Conservation (phyloP, 2,329 filamentous ascomycete species). For the Colletotrichum coccodes region DNA sequence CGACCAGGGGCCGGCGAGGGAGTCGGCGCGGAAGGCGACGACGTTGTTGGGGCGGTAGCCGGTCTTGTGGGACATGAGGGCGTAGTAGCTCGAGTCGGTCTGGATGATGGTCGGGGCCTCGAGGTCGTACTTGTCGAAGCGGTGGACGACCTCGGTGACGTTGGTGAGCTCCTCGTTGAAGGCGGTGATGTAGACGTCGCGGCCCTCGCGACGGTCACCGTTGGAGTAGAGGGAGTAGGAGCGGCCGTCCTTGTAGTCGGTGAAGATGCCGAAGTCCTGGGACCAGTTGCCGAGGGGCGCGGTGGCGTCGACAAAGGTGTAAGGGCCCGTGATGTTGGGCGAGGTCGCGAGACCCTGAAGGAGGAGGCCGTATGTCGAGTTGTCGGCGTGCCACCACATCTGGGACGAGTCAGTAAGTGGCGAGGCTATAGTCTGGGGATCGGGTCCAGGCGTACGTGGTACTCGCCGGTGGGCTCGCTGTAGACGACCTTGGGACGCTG, state of each 20-base stretch:
- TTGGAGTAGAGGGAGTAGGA: constrained; percentile 70
- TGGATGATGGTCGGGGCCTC: constrained; percentile 70
- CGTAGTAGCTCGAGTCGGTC: constrained; percentile 68
- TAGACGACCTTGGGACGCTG: constrained; percentile 72
- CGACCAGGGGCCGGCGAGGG: constrained; percentile 60
- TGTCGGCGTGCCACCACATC: constrained; percentile 72
- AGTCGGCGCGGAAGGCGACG: constrained; percentile 63
- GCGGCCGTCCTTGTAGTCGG: constrained; percentile 66
- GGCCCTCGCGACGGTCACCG: constrained; percentile 62
- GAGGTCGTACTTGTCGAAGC: constrained; percentile 68
- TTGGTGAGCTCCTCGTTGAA: constrained; percentile 63
- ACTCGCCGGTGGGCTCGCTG: constrained; percentile 62
- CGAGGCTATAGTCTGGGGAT: not conserved
- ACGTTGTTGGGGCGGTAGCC: constrained; percentile 72
- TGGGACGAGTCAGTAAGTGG: constrained; percentile 36
- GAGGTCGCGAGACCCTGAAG: constrained; percentile 66
- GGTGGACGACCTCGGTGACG: constrained; percentile 61
- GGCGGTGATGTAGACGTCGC: constrained; percentile 66
- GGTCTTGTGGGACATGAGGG: constrained; percentile 71
- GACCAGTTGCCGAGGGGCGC: constrained; percentile 70
- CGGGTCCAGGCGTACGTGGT: constrained; percentile 55
- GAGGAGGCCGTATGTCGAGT: constrained; percentile 64
- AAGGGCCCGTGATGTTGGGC: constrained; percentile 62
- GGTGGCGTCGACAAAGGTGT: constrained; percentile 63
- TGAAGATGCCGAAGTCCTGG: constrained; percentile 70